Evolutionary conservation across 1,284 basidiomycete genomes (phyloP).

Genomic region (Mycosarcoma maydis): DNA sequence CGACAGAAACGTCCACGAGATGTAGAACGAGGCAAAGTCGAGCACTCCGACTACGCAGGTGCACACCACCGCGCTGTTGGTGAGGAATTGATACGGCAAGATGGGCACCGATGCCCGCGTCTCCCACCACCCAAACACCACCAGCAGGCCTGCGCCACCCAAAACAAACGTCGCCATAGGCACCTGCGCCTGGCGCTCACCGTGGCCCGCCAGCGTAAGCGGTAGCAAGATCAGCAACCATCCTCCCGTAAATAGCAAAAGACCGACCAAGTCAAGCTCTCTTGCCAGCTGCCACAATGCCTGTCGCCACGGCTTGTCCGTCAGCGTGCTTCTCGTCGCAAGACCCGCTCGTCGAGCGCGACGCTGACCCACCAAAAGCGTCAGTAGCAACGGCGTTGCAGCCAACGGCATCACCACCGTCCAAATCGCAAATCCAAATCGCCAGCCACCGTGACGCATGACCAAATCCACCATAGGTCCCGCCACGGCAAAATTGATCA

Average conservation of each 20-base stretch:
- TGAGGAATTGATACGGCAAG: slow-evolving; percentile 67
- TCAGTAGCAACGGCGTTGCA: slow-evolving; percentile 59
- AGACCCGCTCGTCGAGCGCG: slow-evolving; percentile 50
- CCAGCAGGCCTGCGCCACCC: slow-evolving; percentile 68
- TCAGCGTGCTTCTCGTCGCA: slow-evolving; percentile 32
- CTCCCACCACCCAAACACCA: slow-evolving; percentile 69
- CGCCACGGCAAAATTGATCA: slow-evolving; percentile 72
- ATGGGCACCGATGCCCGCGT: slow-evolving; percentile 69
- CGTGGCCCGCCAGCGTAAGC: slow-evolving; percentile 71
- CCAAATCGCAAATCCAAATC: slow-evolving; percentile 78
- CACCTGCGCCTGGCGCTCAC: slow-evolving; percentile 32
- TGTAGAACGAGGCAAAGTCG: slow-evolving; percentile 68
- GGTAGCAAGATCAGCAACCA: slow-evolving; percentile 75
- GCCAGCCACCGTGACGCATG: slow-evolving; percentile 72
- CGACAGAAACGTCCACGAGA: slow-evolving; percentile 66
- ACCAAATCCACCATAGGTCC: slow-evolving; percentile 76
- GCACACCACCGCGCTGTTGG: slow-evolving; percentile 64
- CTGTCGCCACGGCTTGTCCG: slow-evolving; percentile 34
- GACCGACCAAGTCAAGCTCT: slow-evolving; percentile 75
- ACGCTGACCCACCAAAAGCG: slow-evolving; percentile 57
- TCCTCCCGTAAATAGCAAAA: slow-evolving; percentile 75
- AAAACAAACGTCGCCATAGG: slow-evolving; percentile 50
- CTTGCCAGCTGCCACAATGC: slow-evolving; percentile 53
- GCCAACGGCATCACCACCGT: slow-evolving; percentile 58
- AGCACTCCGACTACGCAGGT: slow-evolving; percentile 65